Base-by-base conservation (phyloP, 148 eudicot genomes). In the Arbutus unedo region DNA sequence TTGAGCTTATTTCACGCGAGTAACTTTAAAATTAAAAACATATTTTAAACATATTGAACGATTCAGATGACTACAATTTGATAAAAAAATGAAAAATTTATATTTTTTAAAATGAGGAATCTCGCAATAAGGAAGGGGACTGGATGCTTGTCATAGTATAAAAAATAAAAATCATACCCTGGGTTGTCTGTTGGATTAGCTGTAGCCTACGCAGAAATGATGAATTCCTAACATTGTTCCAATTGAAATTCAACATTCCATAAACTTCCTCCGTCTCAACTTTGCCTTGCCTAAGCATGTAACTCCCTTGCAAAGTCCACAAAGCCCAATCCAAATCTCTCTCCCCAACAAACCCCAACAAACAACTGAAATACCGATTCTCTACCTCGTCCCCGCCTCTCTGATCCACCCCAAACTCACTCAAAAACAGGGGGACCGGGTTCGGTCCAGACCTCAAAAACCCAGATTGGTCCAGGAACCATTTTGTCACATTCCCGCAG, bases 171-270 rank as follows among this genome's bases (percentile, higher is more conserved):
- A 19, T 1, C 4, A 47, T 83, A 90, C 92, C 89, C 59, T 79
- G 85, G 79, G 50, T 79, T 10, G 25, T 84, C 25, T 53, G 83
- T 57, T 84, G 86, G 9, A 85, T 9, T 50, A 85, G 51, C 51
- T 83, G 83, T 50, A 89, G 18, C 74, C 76, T 85, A 7, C 60
- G 51, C 3, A 68, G 53, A 4, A 85, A 45, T 4, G 72, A 11
- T 4, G 88, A 60, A 76, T 85, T 90, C 45, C 88, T 80, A 10
- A 77, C 77, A 50, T 51, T n/a, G 6, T 16, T 76, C 82, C 82
- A 81, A 51, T 70, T 43, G 60, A 41, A 41, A 31, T 7, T 18
- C 59, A 81, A 53, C 75, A 70, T 5, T 53, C 82, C 82, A 70
- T 68, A 81, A 9, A 2, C 0, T 49, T 81, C 82, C 14, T 51